A percentile compares a stretch with the other conserved stretches of the same genome.
Evolutionary conservation across 495 filamentous ascomycete genomes (phyloP).

Genomic region (Aspergillus baeticus): DNA sequence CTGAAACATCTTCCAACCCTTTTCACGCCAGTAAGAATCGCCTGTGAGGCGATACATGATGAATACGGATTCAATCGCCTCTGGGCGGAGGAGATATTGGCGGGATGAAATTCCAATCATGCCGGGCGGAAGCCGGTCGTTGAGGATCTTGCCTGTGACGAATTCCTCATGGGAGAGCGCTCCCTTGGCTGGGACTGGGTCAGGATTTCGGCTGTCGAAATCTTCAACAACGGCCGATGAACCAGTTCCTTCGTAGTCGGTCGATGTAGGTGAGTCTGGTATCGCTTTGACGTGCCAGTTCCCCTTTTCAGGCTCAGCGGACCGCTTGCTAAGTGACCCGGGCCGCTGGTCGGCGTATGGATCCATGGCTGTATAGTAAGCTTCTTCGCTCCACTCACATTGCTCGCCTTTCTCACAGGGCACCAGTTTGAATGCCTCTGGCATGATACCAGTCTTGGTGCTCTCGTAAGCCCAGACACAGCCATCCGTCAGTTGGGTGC

Average conservation of each 20-base stretch:
- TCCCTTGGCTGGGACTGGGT: constrained; percentile 16
- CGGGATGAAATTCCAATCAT: constrained; percentile 56
- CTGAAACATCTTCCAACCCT: constrained; percentile 89
- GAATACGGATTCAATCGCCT: constrained; percentile 94
- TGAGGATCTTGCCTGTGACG: constrained; percentile 54
- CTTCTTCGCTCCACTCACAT: constrained; percentile 77
- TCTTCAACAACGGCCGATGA: constrained; percentile 3
- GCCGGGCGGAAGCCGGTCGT: constrained; percentile 66
- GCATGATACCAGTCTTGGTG: constrained; percentile 86
- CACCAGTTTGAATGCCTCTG: constrained; percentile 66
- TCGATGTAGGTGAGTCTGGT: background rate
- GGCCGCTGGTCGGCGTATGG: constrained; percentile 37
- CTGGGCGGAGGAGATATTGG: constrained; percentile 82
- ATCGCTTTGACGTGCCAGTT: constrained; percentile 23
- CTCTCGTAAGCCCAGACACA: constrained; percentile 92
- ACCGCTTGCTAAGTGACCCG: constrained; percentile 12
- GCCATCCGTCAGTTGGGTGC: constrained; percentile 79
- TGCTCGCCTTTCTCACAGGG: constrained; percentile 63
- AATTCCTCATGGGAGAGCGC: constrained; percentile 59
- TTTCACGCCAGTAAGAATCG: constrained; percentile 73
- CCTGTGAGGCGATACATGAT: constrained; percentile 94
- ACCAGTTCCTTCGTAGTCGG: background rate
- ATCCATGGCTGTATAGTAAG: constrained; percentile 59
- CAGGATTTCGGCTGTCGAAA: background rate
- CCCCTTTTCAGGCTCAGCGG: constrained; percentile 14